Percentiles rank a stretch among this genome's conserved stretches.
Conservation (phyloP, 1,139 yeast genomes). For the Pichia sp. region DNA sequence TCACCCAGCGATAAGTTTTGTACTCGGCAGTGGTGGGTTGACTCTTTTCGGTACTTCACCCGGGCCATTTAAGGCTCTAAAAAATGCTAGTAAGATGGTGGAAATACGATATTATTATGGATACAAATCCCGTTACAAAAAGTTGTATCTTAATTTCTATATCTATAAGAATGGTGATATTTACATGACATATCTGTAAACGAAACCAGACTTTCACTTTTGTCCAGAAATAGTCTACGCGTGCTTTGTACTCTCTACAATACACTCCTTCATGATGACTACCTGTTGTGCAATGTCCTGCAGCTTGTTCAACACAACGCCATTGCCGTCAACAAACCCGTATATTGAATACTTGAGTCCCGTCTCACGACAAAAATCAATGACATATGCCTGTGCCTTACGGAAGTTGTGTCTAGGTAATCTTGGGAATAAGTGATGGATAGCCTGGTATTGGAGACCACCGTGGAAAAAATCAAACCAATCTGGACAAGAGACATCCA, state of each 20-base stretch:
- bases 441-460: constrained; percentile 87
- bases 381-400: constrained; percentile 64
- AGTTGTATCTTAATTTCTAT: no score
- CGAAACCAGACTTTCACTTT: background rate
- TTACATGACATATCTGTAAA: no score
- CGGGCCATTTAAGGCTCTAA: no score
- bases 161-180: no score
- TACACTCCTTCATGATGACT: constrained; percentile 62
- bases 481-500: constrained; percentile 93
- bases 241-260: constrained; percentile 25
- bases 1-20: background rate
- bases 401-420: constrained; percentile 85
- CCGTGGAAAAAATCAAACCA: constrained; percentile 93
- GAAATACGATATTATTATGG: no score
- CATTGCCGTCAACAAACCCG: constrained; percentile 78
- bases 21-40: no score
- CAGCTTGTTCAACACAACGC: constrained; percentile 61
- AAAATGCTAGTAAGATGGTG: no score
- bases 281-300: constrained; percentile 81
- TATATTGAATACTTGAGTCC: constrained; percentile 80
- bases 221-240: background rate
- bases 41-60: no score
- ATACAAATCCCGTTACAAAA: no score
- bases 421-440: constrained; percentile 86
- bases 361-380: constrained; percentile 69